These are phyloP conservation scores for Teratosphaeria epicoccoides DNA, from an alignment of 2,329 filamentous ascomycete species.

Conservation along the genomic window DNA sequence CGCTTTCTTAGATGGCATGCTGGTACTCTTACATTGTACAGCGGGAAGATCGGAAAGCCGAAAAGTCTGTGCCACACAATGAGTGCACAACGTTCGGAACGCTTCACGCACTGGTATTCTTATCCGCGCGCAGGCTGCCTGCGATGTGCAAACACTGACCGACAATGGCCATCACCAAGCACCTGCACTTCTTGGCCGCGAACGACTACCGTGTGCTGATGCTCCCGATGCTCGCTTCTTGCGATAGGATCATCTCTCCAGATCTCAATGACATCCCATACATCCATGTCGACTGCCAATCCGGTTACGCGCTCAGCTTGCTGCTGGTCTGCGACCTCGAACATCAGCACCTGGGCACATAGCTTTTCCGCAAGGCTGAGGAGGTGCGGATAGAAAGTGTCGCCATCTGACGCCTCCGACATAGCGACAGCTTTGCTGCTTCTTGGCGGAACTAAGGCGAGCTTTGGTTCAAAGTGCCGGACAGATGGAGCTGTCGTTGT, in stretches of 20 bases:
- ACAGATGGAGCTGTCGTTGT: conserved; percentile 61
- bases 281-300: conserved; percentile 31
- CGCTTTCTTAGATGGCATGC: no score
- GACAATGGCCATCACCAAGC: conserved; percentile 31
- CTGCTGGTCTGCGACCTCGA: conserved; percentile 60
- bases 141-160: conserved; percentile 35
- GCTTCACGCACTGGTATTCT: neutral
- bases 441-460: conserved; percentile 59
- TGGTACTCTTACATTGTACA: no score
- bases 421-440: neutral
- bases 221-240: conserved; percentile 22
- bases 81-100: no score
- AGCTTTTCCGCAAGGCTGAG: conserved; percentile 44
- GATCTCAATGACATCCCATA: conserved; percentile 46
- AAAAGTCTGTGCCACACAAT: no score
- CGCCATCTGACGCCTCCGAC: conserved; percentile 18
- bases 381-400: conserved; percentile 59
- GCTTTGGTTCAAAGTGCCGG: conserved; percentile 65
- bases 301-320: conserved; percentile 57
- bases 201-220: conserved; percentile 13
- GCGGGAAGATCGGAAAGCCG: no score
- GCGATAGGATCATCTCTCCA: conserved; percentile 56
- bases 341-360: conserved; percentile 46
- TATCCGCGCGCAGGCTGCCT: neutral
- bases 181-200: conserved; percentile 16